These are phyloP conservation scores for Fraxinus americana DNA, from an alignment of 257 asterid species.

Conservation along the genomic window DNA sequence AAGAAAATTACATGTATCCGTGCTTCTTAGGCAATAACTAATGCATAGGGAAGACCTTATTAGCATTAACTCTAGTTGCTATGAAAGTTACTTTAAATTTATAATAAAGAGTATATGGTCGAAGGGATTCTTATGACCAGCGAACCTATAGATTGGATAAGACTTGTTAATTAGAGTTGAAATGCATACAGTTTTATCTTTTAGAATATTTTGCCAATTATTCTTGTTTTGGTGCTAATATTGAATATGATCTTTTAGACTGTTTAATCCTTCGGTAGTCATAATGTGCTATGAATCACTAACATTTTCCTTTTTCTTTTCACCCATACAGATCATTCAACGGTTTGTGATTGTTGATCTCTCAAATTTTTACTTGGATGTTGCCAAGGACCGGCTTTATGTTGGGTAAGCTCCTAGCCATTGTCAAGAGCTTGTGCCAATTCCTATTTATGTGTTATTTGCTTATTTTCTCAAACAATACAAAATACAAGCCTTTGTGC, in stretches of 20 bases:
- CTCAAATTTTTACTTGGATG: conserved; percentile 93
- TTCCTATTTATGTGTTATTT: not conserved
- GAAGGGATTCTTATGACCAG: not conserved
- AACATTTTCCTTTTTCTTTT: not conserved
- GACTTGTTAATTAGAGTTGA: not conserved
- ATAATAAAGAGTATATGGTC: not conserved
- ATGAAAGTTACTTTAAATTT: too few relatives aligned
- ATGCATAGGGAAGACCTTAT: not conserved
- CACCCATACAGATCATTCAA: conserved; percentile 71
- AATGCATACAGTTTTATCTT: not conserved
- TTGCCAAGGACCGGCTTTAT: conserved; percentile 94
- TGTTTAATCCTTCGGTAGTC: not conserved
- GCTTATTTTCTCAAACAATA: not conserved
- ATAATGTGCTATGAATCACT: not conserved
- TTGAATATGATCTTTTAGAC: not conserved
- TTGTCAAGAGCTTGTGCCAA: conserved; percentile 10
- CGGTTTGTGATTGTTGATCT: conserved; percentile 92
- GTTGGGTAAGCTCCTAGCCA: conserved; percentile 67
- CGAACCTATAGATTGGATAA: not conserved
- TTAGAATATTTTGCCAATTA: not conserved
- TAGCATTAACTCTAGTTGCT: not conserved
- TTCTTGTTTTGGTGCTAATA: not conserved
- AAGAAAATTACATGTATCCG: too few relatives aligned
- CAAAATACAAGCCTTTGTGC: too few relatives aligned
- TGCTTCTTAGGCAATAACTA: too few relatives aligned